phyloP scores from a whole-genome alignment of 495 filamentous ascomycete genomes.

The Penicillium chermesinum region DNA sequence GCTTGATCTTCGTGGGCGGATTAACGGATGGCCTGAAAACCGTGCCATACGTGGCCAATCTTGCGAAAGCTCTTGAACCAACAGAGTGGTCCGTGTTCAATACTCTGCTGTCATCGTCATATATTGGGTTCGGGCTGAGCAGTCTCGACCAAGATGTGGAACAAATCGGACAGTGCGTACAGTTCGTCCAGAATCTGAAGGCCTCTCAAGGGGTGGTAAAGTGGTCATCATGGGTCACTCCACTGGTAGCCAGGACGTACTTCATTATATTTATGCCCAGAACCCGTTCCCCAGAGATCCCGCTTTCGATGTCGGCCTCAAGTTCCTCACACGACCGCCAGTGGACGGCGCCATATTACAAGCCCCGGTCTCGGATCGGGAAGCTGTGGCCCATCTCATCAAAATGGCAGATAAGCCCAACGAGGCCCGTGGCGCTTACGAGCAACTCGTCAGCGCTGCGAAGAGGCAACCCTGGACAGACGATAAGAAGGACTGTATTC shows the following conservation, averaged over 20 bases:
- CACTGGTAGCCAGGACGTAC: constrained; percentile 80
- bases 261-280: constrained; percentile 60
- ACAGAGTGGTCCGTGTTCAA: constrained; percentile 58
- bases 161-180: constrained; percentile 68
- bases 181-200: constrained; percentile 55
- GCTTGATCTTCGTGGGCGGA: constrained; percentile 78
- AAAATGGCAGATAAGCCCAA: constrained; percentile 13
- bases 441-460: constrained; percentile 49
- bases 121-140: constrained; percentile 66
- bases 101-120: constrained; percentile 57
- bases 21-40: constrained; percentile 75
- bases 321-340: constrained; percentile 27
- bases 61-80: constrained; percentile 55
- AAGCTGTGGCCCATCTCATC: constrained; percentile 45
- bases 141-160: constrained; percentile 64
- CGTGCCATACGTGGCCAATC: constrained; percentile 51
- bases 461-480: constrained; percentile 30
- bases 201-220: constrained; percentile 42
- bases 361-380: constrained; percentile 74
- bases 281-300: constrained; percentile 25
- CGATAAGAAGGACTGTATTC: constrained; percentile 50
- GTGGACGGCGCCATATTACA: constrained; percentile 83
- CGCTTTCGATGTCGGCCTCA: constrained; percentile 21
- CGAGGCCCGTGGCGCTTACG: constrained; percentile 38
- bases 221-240: constrained; percentile 88